Conservation (phyloP, 192 early-diverging fungal genomes). For the Mortierella claussenii region DNA sequence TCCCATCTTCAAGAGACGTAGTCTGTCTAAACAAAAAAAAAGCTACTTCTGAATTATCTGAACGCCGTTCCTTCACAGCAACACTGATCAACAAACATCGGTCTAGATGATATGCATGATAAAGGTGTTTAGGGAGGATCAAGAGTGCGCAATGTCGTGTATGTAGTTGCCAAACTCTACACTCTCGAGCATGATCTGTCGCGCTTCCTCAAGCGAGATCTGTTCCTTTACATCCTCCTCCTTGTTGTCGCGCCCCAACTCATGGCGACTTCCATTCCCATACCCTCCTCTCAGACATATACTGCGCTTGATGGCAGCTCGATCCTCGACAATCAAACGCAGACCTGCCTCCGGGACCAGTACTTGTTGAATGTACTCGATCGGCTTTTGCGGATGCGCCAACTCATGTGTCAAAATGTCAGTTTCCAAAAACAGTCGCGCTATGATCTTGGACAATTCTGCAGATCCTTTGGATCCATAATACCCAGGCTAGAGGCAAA, state of each 20-base stretch:
- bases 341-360: slow-evolving; percentile 61
- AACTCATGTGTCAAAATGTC: slow-evolving; percentile 34
- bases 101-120: not conserved
- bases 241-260: no score
- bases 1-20: not conserved
- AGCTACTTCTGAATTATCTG: no score
- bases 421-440: slow-evolving; percentile 42
- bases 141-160: slow-evolving; percentile 28
- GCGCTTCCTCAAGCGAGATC: slow-evolving; percentile 40
- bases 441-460: slow-evolving; percentile 46
- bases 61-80: no score
- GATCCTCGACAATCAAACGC: slow-evolving; percentile 59
- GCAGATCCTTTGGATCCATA: slow-evolving; percentile 63
- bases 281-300: no score
- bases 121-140: not conserved
- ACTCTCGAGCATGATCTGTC: slow-evolving; percentile 53
- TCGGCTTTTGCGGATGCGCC: slow-evolving; percentile 55
- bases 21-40: no score
- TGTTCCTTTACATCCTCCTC: not conserved
- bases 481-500: slow-evolving; percentile 57
- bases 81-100: not conserved
- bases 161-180: slow-evolving; percentile 56
- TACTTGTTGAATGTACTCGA: slow-evolving; percentile 65
- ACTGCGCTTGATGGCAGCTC: not conserved
- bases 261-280: no score